Evolutionary conservation across 768 basidiomycete species (phyloP).

Genomic region (Tephrocybe sp.): DNA sequence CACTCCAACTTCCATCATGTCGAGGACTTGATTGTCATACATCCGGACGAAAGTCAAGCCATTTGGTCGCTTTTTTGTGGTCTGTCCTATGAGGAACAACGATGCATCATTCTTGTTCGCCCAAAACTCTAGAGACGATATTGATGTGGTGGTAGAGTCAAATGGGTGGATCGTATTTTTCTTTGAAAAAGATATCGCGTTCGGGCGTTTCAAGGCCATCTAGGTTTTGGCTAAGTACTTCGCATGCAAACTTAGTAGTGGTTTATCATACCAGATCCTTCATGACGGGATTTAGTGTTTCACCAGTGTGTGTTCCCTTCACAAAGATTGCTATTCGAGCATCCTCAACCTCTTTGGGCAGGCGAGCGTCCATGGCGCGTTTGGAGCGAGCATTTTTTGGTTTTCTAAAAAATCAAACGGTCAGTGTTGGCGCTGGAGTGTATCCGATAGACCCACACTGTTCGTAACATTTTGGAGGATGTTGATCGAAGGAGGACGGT

Average conservation of each 20-base stretch:
- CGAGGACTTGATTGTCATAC: slow-evolving; percentile 83
- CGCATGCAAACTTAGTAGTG: background rate
- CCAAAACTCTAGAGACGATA: slow-evolving; percentile 87
- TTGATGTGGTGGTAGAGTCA: slow-evolving; percentile 58
- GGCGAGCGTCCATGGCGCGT: slow-evolving; percentile 81
- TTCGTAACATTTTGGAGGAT: slow-evolving; percentile 10
- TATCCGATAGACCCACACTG: slow-evolving; percentile 4
- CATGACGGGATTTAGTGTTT: slow-evolving; percentile 78
- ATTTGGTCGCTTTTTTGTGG: slow-evolving; percentile 92
- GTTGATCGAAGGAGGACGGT: background rate
- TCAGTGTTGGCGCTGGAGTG: background rate
- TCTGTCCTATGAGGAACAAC: slow-evolving; percentile 87
- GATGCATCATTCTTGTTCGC: slow-evolving; percentile 91
- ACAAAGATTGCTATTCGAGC: slow-evolving; percentile 88
- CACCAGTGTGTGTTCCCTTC: slow-evolving; percentile 82
- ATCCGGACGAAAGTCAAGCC: slow-evolving; percentile 83
- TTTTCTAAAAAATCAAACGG: slow-evolving; percentile 46
- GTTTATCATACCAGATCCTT: slow-evolving; percentile 68
- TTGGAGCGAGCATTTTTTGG: slow-evolving; percentile 97
- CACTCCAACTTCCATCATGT: slow-evolving; percentile 95
- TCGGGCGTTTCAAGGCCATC: slow-evolving; percentile 93
- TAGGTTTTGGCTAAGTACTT: slow-evolving; percentile 28
- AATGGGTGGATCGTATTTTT: slow-evolving; percentile 93
- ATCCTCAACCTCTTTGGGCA: slow-evolving; percentile 89
- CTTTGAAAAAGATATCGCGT: slow-evolving; percentile 91